Conservation (phyloP, 805 yeast genomes). For the Candida sonorensis region DNA sequence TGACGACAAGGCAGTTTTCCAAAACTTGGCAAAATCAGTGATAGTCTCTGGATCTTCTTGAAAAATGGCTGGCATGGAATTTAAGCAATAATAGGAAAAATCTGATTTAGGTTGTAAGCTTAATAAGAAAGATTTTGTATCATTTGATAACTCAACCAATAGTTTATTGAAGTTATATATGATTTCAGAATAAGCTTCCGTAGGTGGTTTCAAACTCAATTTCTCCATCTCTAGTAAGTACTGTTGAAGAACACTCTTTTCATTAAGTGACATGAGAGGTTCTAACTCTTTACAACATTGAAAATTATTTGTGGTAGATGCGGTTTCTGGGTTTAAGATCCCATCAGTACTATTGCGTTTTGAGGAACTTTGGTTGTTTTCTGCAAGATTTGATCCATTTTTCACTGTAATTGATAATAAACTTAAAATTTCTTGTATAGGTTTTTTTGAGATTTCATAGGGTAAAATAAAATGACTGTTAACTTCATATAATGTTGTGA, state of each 20-base stretch:
- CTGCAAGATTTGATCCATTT: no score
- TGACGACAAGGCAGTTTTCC: slow-evolving; percentile 19
- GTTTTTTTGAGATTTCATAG: slow-evolving; percentile 13
- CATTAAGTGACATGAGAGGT: slow-evolving; percentile 1
- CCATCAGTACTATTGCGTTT: no score
- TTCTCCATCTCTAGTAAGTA: slow-evolving; percentile 5
- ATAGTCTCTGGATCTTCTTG: slow-evolving; percentile 13
- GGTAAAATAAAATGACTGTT: slow-evolving; percentile 21
- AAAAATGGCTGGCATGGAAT: slow-evolving; percentile 13
- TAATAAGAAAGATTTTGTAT: slow-evolving; percentile 14
- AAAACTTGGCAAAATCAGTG: slow-evolving; percentile 16
- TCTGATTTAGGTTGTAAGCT: slow-evolving; percentile 21
- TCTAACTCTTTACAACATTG: no score
- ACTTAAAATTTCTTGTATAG: slow-evolving; percentile 14
- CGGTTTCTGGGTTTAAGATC: no score
- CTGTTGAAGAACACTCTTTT: slow-evolving; percentile 6
- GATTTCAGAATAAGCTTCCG: slow-evolving; percentile 8
- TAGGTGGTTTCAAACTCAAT: slow-evolving; percentile 4
- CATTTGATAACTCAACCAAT: slow-evolving; percentile 2
- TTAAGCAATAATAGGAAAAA: slow-evolving; percentile 23
- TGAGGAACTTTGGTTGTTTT: no score
- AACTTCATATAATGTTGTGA: background rate
- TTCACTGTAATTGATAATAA: slow-evolving; percentile 10
- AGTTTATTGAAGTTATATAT: slow-evolving; percentile 6
- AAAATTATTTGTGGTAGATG: no score